phyloP scores from a whole-genome alignment of 495 filamentous ascomycete species.

The Neurospora sublineolata region DNA sequence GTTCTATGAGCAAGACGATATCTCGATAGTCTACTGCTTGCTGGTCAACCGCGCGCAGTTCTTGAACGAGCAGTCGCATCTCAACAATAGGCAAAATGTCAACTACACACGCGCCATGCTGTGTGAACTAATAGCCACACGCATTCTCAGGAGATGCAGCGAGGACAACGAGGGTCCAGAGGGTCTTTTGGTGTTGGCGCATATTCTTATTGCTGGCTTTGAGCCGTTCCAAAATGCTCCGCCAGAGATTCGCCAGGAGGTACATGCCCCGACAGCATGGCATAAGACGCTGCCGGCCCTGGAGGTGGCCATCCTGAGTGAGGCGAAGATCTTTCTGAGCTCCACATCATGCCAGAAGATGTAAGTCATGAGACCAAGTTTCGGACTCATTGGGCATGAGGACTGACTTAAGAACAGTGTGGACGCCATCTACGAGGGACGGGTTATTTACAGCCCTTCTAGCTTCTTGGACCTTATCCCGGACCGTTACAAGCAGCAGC shows the following conservation, averaged over 20 bases:
- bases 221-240: constrained; percentile 64
- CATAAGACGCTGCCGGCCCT: constrained; percentile 53
- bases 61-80: constrained; percentile 50
- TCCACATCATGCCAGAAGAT: constrained; percentile 59
- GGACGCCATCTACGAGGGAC: constrained; percentile 56
- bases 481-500: constrained; percentile 61
- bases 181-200: constrained; percentile 51
- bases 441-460: constrained; percentile 58
- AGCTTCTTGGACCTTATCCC: constrained; percentile 60
- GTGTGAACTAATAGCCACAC: constrained; percentile 56
- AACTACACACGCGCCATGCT: constrained; percentile 53
- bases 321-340: constrained; percentile 55
- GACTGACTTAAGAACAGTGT: constrained; percentile 24
- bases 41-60: constrained; percentile 63
- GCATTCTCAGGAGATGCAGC: constrained; percentile 54
- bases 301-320: constrained; percentile 59
- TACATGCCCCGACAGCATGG: constrained; percentile 34
- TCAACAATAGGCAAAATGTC: constrained; percentile 59
- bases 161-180: constrained; percentile 52
- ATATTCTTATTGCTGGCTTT: constrained; percentile 62
- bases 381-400: not conserved
- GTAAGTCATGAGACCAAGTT: constrained; percentile 14
- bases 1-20: constrained; percentile 55
- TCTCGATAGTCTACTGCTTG: constrained; percentile 58
- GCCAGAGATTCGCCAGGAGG: constrained; percentile 39